A percentile compares a stretch with the other conserved stretches of the same genome.
Conservation (phyloP, 139 green algal species). For the Dunaliella primolecta region DNA sequence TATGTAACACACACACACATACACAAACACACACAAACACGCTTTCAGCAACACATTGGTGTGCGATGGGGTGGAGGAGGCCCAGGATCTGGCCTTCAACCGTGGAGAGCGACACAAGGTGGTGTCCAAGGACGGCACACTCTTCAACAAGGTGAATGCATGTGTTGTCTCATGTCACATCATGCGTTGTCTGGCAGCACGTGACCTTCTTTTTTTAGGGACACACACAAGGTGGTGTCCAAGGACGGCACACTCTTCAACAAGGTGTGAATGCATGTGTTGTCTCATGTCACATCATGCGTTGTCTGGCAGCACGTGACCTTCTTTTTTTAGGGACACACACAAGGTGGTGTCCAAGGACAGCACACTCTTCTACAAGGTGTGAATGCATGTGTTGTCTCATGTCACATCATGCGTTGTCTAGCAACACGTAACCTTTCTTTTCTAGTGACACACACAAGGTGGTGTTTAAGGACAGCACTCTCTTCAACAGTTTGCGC, state of each 20-base stretch:
- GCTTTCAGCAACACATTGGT: slow-evolving; percentile 91
- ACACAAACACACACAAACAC: no score
- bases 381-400: not conserved
- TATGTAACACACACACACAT: no score
- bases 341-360: slow-evolving; percentile 79
- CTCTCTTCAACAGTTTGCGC: not conserved
- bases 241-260: slow-evolving; percentile 87
- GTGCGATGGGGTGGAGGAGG: slow-evolving; percentile 81
- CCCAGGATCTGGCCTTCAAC: slow-evolving; percentile 66
- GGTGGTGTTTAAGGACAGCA: not conserved
- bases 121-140: slow-evolving; percentile 81
- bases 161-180: not conserved
- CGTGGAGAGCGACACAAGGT: slow-evolving; percentile 59
- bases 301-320: no score
- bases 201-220: not conserved
- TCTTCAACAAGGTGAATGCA: slow-evolving; percentile 67
- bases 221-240: slow-evolving; percentile 65
- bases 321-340: slow-evolving; percentile 10
- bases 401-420: no score
- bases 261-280: slow-evolving; percentile 54
- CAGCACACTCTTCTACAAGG: slow-evolving; percentile 85
- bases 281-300: no score
- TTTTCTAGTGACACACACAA: not conserved
- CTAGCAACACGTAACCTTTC: no score
- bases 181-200: not conserved